Conservation (phyloP, 2,329 filamentous ascomycete genomes). For the Fusarium nelsonii region DNA sequence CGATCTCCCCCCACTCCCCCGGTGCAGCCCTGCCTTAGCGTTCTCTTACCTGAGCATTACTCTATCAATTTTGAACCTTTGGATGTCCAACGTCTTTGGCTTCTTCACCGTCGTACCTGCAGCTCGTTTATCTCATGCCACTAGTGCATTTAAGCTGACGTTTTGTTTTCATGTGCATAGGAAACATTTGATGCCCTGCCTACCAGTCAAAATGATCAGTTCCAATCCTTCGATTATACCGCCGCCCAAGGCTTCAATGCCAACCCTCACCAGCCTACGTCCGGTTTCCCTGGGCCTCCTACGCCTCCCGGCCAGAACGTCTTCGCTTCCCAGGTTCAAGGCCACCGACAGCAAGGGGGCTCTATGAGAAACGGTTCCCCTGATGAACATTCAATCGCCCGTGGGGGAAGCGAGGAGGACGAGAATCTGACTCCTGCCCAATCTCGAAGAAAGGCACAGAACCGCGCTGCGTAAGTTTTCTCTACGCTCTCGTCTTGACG, state of each 20-base stretch:
- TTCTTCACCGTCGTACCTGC: constrained; percentile 30
- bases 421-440: constrained; percentile 69
- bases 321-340: constrained; percentile 47
- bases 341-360: constrained; percentile 42
- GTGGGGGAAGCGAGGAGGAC: constrained; percentile 66
- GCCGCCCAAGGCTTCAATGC: constrained; percentile 54
- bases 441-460: constrained; percentile 71
- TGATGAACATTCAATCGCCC: constrained; percentile 52
- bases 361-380: constrained; percentile 41
- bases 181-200: constrained; percentile 63
- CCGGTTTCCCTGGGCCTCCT: constrained; percentile 60
- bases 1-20: constrained; percentile 45
- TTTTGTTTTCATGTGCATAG: constrained; percentile 49
- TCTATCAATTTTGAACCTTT: constrained; percentile 43
- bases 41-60: constrained; percentile 54
- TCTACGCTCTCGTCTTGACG: not conserved
- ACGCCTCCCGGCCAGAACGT: constrained; percentile 62
- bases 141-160: constrained; percentile 30
- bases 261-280: constrained; percentile 51
- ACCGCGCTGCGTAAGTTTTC: constrained; percentile 69
- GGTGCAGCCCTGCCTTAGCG: constrained; percentile 49
- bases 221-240: constrained; percentile 60
- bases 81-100: constrained; percentile 15
- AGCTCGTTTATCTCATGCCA: constrained; percentile 27
- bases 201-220: constrained; percentile 59